These are phyloP conservation scores for Metschnikowia chrysomelidarum DNA, from an alignment of 805 yeast genomes.

Conservation along the genomic window DNA sequence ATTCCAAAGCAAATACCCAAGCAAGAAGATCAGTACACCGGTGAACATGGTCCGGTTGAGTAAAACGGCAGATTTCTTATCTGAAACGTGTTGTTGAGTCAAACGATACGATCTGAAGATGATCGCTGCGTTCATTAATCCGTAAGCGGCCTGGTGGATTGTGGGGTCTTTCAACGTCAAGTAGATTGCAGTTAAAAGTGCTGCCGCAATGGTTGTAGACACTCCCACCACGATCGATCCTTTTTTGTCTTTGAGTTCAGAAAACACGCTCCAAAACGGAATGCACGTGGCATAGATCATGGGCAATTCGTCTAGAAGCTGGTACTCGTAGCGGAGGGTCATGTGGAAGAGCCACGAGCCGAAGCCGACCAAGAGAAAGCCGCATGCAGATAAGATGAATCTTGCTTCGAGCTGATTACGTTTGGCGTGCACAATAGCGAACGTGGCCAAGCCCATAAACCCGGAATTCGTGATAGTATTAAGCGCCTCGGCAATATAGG, in stretches of 20 bases:
- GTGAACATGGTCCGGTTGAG: slow-evolving; percentile 53
- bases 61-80: slow-evolving; percentile 43
- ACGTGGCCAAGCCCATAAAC: slow-evolving; percentile 54
- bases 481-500: slow-evolving; percentile 85
- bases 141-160: slow-evolving; percentile 86
- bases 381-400: slow-evolving; percentile 68
- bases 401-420: slow-evolving; percentile 64
- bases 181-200: slow-evolving; percentile 66
- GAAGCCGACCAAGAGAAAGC: slow-evolving; percentile 85
- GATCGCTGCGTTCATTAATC: slow-evolving; percentile 68
- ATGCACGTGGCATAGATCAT: slow-evolving; percentile 98
- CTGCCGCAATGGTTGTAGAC: slow-evolving; percentile 52
- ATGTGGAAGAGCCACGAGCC: slow-evolving; percentile 97
- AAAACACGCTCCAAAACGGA: slow-evolving; percentile 82
- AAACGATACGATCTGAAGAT: slow-evolving; percentile 58
- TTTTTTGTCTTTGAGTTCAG: slow-evolving; percentile 48
- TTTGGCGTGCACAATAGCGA: slow-evolving; percentile 59
- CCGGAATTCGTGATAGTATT: slow-evolving; percentile 77
- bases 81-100: slow-evolving; percentile 52
- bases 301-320: slow-evolving; percentile 91
- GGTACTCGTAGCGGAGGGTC: slow-evolving; percentile 88
- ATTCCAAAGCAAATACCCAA: slow-evolving; percentile 87
- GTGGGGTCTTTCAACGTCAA: slow-evolving; percentile 76
- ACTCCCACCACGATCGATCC: slow-evolving; percentile 46
- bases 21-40: slow-evolving; percentile 61